Evolutionary conservation across 257 asterid genomes (phyloP).

Genomic region (Buddleja alternifolia): DNA sequence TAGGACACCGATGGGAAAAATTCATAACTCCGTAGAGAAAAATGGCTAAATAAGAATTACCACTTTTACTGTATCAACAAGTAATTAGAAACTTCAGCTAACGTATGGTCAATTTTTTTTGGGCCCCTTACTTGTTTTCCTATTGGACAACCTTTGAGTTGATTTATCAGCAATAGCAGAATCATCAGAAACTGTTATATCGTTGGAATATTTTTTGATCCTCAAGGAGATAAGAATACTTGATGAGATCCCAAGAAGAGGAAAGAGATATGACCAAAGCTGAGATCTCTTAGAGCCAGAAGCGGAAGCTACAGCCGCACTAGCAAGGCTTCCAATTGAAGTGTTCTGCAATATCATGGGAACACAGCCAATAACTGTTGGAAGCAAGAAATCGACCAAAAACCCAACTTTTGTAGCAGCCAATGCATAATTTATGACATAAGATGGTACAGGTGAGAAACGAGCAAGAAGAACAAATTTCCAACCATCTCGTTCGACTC

Average conservation of each 20-base stretch:
- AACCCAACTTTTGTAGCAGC: conserved; percentile 85
- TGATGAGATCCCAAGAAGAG: conserved; percentile 80
- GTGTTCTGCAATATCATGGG: conserved; percentile 98
- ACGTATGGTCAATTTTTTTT: conserved; percentile 34
- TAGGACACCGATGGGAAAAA: not conserved
- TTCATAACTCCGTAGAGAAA: not conserved
- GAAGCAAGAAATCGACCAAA: conserved; percentile 79
- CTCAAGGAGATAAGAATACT: conserved; percentile 86
- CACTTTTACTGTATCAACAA: not conserved
- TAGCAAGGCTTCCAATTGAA: conserved; percentile 94
- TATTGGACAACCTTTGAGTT: conserved; percentile 26
- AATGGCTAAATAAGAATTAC: conserved; percentile 2
- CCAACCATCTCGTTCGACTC: conserved; percentile 95
- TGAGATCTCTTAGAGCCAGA: conserved; percentile 58
- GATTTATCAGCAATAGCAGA: conserved; percentile 30
- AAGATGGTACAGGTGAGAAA: conserved; percentile 94
- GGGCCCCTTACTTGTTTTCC: conserved; percentile 33
- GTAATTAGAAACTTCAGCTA: not conserved
- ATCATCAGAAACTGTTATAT: conserved; percentile 31
- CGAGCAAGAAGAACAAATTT: conserved; percentile 92
- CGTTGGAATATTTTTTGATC: conserved; percentile 77
- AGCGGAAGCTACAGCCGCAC: conserved; percentile 84
- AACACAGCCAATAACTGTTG: conserved; percentile 85
- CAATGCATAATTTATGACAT: conserved; percentile 84
- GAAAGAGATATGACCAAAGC: conserved; percentile 74